Evolutionary conservation across 768 basidiomycete genomes (phyloP), one percentile per base, ranked within the genome.

Genomic region (Serendipita sp.): DNA sequence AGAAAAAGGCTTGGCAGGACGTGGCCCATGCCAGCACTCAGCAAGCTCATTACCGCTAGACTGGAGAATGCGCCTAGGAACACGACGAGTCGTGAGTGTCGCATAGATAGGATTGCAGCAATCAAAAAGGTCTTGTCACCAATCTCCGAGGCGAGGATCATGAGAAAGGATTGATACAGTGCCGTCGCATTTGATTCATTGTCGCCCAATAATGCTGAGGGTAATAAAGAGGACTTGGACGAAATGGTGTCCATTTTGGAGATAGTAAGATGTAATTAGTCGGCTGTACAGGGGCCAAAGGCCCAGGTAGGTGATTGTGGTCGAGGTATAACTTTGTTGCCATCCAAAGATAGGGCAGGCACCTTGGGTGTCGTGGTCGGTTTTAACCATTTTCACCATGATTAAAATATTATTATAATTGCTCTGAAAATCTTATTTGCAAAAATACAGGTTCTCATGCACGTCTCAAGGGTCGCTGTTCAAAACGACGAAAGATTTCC

Each of bases 121-220:
- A 88, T 86, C 68, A 88, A 78, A 71, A 88, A 88, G 0, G 95
- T 97, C 74, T 97, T 96, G 83, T 98, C 95, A 28, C 95, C 95
- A 47, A 94, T 87, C 78, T 93, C 91, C 2, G 90, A 91, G 72
- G 88, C 79, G 38, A 97, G 86, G 70, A 96, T 97, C 85, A 95
- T 92, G 67, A 81, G 74, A 76, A 93, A 91, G 3, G 91, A 83
- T 71, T 91, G 87, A 3, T 81, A 66, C 67, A 94, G 81, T 8
- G 84, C 88, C 4, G 16, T n/a, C 35, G 30, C 56, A 36, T 3
- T 5, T 30, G 56, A 60, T 30, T 60, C 56, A 30, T 35, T 60
- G 56, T 60, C 56, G 36, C 56, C 18, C 56, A 32, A 10, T n/a
- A 35, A 18, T 18, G 30, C 32, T 30, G 36, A 30, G 35, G 56